phyloP scores from a whole-genome alignment of 768 basidiomycete species.

The Hemileccinum rubropunctum region DNA sequence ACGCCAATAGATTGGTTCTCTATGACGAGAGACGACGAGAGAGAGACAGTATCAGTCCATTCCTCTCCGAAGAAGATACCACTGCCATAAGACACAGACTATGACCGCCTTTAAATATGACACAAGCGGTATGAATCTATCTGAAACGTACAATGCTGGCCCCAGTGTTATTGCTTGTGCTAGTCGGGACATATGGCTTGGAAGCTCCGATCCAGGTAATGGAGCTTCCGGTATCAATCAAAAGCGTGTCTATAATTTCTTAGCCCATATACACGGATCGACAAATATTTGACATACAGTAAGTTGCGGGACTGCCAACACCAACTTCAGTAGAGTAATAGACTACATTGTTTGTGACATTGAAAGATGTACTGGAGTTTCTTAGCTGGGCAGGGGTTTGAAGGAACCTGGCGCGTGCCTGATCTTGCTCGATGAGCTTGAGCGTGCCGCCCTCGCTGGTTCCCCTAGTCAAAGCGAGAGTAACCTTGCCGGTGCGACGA shows the following conservation, averaged over 20 bases:
- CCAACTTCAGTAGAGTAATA: background rate
- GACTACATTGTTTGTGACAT: background rate
- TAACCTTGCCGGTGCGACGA: background rate
- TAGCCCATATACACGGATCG: background rate
- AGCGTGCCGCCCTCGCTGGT: background rate
- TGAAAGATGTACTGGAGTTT: background rate
- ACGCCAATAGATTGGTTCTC: too few relatives aligned
- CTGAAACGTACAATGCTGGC: too few relatives aligned
- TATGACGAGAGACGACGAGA: too few relatives aligned
- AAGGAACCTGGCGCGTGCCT: background rate
- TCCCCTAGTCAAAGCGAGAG: background rate
- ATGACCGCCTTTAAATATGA: too few relatives aligned
- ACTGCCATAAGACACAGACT: too few relatives aligned
- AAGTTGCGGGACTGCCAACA: background rate
- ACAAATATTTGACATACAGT: background rate
- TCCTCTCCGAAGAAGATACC: too few relatives aligned
- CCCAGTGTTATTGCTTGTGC: background rate
- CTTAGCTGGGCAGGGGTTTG: background rate
- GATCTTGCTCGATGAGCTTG: background rate
- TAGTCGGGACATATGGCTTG: background rate
- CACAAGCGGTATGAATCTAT: too few relatives aligned
- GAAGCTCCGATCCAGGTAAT: background rate
- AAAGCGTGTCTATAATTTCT: background rate
- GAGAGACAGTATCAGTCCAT: too few relatives aligned
- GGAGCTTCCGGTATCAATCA: background rate